A percentile compares a stretch with the other conserved stretches of the same genome.
These are phyloP conservation scores for Komagataella mondaviorum DNA, from an alignment of 805 yeast species.

Conservation along the genomic window DNA sequence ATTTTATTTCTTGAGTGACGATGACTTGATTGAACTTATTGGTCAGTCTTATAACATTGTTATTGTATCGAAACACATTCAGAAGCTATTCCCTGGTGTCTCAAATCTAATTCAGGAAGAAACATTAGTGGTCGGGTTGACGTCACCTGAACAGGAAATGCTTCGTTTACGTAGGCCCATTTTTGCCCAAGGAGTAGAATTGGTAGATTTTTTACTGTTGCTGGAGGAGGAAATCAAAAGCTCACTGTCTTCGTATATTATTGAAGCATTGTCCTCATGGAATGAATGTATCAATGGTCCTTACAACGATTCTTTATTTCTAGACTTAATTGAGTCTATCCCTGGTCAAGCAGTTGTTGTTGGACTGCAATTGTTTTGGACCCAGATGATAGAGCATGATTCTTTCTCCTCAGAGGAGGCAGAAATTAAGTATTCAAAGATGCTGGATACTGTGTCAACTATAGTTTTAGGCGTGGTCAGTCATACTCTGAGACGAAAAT, in stretches of 20 bases:
- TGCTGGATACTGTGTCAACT: neutral
- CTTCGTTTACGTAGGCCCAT: neutral
- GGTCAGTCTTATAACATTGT: constrained; percentile 43
- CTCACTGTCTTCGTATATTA: neutral
- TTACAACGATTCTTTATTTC: neutral
- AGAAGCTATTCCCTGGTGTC: constrained; percentile 64
- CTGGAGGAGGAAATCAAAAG: neutral
- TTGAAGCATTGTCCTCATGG: neutral
- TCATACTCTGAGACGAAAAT: constrained; percentile 20
- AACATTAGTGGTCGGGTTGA: constrained; percentile 22
- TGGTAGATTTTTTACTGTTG: neutral
- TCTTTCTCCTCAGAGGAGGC: neutral
- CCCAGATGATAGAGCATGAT: neutral
- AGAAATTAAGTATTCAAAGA: neutral
- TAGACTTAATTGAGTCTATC: neutral
- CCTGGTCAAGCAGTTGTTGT: neutral
- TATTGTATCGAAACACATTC: constrained; percentile 42
- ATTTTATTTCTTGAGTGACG: constrained; percentile 82
- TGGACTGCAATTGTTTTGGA: neutral
- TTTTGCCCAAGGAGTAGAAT: neutral
- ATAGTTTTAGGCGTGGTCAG: neutral
- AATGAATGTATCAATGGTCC: neutral
- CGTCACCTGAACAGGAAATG: constrained; percentile 62
- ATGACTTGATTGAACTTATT: constrained; percentile 71
- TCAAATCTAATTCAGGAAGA: constrained; percentile 22